Conservation (phyloP, 192 early-diverging fungal species). For the Pilaira anomala region DNA sequence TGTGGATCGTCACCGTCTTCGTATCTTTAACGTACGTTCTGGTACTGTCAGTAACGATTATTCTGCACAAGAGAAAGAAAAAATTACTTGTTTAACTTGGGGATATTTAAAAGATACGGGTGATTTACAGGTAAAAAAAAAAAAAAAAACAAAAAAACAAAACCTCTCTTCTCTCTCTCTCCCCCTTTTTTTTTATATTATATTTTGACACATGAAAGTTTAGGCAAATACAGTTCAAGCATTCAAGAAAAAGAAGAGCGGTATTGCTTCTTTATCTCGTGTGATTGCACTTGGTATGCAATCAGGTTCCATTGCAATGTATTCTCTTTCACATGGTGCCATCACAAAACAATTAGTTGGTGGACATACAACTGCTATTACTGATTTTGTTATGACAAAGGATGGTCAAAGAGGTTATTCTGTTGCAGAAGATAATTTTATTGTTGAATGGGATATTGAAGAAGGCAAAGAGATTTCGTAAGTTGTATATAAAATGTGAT, state of each 20-base stretch:
- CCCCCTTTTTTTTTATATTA: not conserved
- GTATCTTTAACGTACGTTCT: constrained; percentile 50
- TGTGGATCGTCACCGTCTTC: constrained; percentile 53
- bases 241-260: constrained; percentile 36
- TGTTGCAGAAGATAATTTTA: constrained; percentile 44
- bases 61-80: constrained; percentile 44
- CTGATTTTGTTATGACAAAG: constrained; percentile 48
- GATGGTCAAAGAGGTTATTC: constrained; percentile 47
- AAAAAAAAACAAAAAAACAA: not conserved
- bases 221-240: not conserved
- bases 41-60: constrained; percentile 52
- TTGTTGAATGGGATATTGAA: constrained; percentile 55
- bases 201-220: not conserved
- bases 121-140: constrained; percentile 22
- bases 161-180: too few relatives aligned
- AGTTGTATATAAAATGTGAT: constrained; percentile 4
- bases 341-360: constrained; percentile 38
- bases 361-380: constrained; percentile 44
- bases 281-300: constrained; percentile 52
- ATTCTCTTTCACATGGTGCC: constrained; percentile 46
- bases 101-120: constrained; percentile 38
- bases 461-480: constrained; percentile 41
- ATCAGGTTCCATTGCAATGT: constrained; percentile 47
- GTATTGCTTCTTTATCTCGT: constrained; percentile 15
- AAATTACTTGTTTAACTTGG: constrained; percentile 53